Conservation (phyloP, 2,329 filamentous ascomycete species). For the Proliferodiscus dingleyae region DNA sequence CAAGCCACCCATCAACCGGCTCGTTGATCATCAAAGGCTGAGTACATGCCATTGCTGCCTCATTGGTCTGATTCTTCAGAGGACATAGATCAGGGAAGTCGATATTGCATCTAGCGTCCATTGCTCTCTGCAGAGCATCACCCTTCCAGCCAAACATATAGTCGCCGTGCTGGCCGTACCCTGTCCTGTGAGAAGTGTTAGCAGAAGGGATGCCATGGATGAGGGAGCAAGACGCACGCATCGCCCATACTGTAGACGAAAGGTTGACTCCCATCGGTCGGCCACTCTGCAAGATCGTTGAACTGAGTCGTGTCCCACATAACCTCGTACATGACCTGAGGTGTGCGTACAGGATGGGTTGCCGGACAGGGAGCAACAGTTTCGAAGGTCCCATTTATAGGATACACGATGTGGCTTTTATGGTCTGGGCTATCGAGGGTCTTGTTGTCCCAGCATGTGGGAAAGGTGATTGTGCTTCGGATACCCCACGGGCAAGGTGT, state of each 20-base stretch:
- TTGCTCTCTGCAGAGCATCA: slow-evolving; percentile 42
- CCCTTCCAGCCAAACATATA: slow-evolving; percentile 55
- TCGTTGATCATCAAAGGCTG: not conserved
- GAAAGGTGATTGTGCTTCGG: slow-evolving; percentile 52
- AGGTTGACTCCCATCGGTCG: slow-evolving; percentile 12
- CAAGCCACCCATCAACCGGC: not conserved
- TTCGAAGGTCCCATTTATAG: slow-evolving; percentile 31
- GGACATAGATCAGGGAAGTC: slow-evolving; percentile 10
- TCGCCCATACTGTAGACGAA: slow-evolving; percentile 34
- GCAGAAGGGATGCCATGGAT: not conserved
- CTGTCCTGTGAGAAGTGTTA: slow-evolving; percentile 32
- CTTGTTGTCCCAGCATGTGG: slow-evolving; percentile 57
- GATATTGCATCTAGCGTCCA: slow-evolving; percentile 32
- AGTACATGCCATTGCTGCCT: slow-evolving; percentile 1
- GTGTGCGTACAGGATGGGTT: slow-evolving; percentile 9
- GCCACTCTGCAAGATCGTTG: slow-evolving; percentile 8
- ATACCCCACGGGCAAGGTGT: slow-evolving; percentile 48
- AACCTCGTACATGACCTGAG: slow-evolving; percentile 12
- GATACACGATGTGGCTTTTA: slow-evolving; percentile 50
- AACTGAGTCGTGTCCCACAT: slow-evolving; percentile 13
- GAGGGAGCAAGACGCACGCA: slow-evolving; percentile 15
- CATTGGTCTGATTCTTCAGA: slow-evolving; percentile 5
- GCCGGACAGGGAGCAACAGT: slow-evolving; percentile 6
- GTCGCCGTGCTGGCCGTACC: slow-evolving; percentile 52
- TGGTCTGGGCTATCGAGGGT: slow-evolving; percentile 51